Evolutionary conservation across 164 flowering plant species (phyloP).

Genomic region (Hamamelis virginiana): DNA sequence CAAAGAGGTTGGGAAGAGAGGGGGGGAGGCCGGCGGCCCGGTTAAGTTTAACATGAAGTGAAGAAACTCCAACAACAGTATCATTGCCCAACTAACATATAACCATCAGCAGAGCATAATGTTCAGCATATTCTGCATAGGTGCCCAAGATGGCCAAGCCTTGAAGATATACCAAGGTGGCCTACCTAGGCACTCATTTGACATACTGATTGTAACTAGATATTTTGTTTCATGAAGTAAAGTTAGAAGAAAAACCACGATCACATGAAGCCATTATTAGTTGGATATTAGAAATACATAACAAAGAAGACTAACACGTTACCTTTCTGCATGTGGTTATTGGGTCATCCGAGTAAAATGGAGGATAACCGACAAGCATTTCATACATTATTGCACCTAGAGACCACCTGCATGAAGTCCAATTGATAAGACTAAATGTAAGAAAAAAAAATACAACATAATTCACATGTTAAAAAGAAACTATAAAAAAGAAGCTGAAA

Average conservation of each 20-base stretch:
- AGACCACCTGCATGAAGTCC: constrained; percentile 41
- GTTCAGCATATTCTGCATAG: too few species aligned
- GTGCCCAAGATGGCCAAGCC: too few species aligned
- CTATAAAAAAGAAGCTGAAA: not conserved
- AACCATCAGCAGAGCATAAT: too few species aligned
- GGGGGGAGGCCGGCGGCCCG: too few species aligned
- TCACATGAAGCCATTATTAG: too few species aligned
- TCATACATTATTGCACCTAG: constrained; percentile 62
- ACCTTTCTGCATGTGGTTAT: constrained; percentile 57
- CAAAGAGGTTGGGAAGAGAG: too few species aligned
- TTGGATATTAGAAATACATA: not conserved
- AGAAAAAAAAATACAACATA: not conserved
- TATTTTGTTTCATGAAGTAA: too few species aligned
- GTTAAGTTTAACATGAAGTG: too few species aligned
- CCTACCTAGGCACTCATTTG: not conserved
- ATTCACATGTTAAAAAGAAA: not conserved
- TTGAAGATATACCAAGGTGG: constrained; percentile 1
- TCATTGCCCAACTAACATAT: too few species aligned
- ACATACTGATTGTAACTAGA: too few species aligned
- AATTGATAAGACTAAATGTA: not conserved
- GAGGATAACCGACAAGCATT: constrained; percentile 62
- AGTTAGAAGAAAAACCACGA: too few species aligned
- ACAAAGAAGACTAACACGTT: not conserved
- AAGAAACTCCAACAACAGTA: too few species aligned
- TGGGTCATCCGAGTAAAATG: constrained; percentile 55